These are phyloP conservation scores for Phellinidium pouzarii DNA, from an alignment of 1,284 basidiomycete genomes.

Conservation along the genomic window DNA sequence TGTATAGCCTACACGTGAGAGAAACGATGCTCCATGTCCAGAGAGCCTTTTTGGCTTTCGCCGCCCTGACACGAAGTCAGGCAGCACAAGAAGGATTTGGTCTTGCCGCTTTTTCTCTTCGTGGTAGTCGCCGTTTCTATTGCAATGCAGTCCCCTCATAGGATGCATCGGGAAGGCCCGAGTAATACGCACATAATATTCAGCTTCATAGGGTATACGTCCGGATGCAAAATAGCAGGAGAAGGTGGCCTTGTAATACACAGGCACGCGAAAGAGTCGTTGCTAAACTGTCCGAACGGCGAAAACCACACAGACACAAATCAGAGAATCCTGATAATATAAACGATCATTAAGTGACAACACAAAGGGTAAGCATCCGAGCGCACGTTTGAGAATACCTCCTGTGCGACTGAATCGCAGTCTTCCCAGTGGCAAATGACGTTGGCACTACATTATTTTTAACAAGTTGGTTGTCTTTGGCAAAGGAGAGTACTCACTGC, in stretches of 20 bases:
- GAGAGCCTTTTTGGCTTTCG: constrained; percentile 18
- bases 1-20: constrained; percentile 4
- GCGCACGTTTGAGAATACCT: constrained; percentile 62
- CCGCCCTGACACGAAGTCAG: constrained; percentile 9
- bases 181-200: no score
- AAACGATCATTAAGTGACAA: constrained; percentile 10
- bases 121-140: not conserved
- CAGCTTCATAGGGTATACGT: constrained; percentile 1
- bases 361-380: constrained; percentile 17
- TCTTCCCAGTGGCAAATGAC: constrained; percentile 74
- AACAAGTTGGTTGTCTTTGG: no score
- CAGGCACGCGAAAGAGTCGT: not conserved
- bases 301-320: constrained; percentile 71
- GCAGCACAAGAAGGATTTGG: not conserved
- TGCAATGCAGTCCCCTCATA: no score
- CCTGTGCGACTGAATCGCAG: constrained; percentile 59
- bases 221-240: not conserved
- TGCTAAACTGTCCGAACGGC: constrained; percentile 47
- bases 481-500: constrained; percentile 41
- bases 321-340: constrained; percentile 54
- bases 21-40: constrained; percentile 6
- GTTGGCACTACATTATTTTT: no score
- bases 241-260: constrained; percentile 10
- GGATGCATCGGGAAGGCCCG: no score
- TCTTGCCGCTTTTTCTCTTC: not conserved